Percentiles rank a stretch among this genome's conserved stretches.
Conservation (phyloP, 345 rosid genomes). For the Hevea brasiliensis region DNA sequence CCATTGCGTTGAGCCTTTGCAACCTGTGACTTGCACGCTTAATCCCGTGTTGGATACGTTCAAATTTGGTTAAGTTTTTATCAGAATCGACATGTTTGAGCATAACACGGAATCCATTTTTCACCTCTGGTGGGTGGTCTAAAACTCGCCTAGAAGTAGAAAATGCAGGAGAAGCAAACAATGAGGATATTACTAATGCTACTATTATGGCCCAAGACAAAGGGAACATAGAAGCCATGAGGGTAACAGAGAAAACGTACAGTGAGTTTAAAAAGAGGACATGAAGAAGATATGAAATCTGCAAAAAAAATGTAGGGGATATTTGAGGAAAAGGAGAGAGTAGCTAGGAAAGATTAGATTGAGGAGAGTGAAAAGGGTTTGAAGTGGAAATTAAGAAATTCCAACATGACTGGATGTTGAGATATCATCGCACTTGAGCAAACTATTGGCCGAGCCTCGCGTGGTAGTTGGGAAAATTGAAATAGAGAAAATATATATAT, state of each 20-base stretch:
- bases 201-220: background rate
- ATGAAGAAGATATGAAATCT: background rate
- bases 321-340: constrained; percentile 14
- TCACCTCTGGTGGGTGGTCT: background rate
- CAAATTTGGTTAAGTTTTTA: constrained; percentile 72
- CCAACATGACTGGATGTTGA: constrained; percentile 28
- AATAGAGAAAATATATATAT: too few species aligned
- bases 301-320: too few species aligned
- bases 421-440: constrained; percentile 15
- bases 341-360: background rate
- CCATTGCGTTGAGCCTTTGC: constrained; percentile 50
- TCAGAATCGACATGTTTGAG: constrained; percentile 69
- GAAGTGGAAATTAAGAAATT: constrained; percentile 23
- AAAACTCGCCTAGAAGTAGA: constrained; percentile 35
- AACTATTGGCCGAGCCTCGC: constrained; percentile 14
- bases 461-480: constrained; percentile 35
- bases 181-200: background rate
- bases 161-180: background rate
- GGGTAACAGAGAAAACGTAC: background rate
- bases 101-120: constrained; percentile 45
- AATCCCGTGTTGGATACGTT: constrained; percentile 63
- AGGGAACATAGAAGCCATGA: constrained; percentile 19
- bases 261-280: too few species aligned
- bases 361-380: constrained; percentile 12
- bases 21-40: constrained; percentile 63